phyloP scores from a whole-genome alignment of 257 asterid species.

The Verbena officinalis region DNA sequence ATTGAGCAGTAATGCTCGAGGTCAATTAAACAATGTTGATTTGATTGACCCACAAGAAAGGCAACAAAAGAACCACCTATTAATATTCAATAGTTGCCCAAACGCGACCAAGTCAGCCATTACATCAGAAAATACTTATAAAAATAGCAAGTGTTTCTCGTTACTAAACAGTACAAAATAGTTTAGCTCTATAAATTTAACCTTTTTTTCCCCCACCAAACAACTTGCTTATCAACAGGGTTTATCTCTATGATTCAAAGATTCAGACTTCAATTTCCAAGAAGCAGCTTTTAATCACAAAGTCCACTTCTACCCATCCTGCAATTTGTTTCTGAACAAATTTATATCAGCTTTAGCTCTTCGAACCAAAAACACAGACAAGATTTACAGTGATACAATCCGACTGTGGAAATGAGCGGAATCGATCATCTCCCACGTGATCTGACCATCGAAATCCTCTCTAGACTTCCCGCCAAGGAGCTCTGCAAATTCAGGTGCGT shows the following conservation, averaged over 20 bases:
- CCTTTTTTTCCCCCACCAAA: slow-evolving; percentile 18
- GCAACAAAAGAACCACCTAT: not conserved
- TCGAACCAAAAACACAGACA: not conserved
- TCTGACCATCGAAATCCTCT: slow-evolving; percentile 42
- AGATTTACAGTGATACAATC: not conserved
- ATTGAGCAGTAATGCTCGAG: not conserved
- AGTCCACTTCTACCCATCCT: slow-evolving; percentile 8
- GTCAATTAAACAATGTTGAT: not conserved
- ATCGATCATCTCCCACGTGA: slow-evolving; percentile 40
- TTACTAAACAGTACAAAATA: not conserved
- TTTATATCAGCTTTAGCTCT: slow-evolving; percentile 2
- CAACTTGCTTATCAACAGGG: not conserved
- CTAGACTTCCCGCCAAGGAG: slow-evolving; percentile 40
- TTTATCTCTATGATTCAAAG: not conserved
- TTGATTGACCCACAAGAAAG: not conserved
- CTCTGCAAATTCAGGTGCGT: slow-evolving; percentile 50
- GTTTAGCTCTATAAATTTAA: not conserved
- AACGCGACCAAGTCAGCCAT: slow-evolving; percentile 6
- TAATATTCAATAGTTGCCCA: not conserved
- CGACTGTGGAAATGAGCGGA: slow-evolving; percentile 29
- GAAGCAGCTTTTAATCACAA: not conserved
- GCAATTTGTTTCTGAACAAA: not conserved
- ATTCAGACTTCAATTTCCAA: slow-evolving; percentile 9
- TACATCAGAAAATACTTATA: not conserved
- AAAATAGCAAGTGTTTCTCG: not conserved